A percentile compares a stretch with the other conserved stretches of the same genome.
Evolutionary conservation across 495 filamentous ascomycete genomes (phyloP).

Genomic region (Talaromyces nanjingensis): DNA sequence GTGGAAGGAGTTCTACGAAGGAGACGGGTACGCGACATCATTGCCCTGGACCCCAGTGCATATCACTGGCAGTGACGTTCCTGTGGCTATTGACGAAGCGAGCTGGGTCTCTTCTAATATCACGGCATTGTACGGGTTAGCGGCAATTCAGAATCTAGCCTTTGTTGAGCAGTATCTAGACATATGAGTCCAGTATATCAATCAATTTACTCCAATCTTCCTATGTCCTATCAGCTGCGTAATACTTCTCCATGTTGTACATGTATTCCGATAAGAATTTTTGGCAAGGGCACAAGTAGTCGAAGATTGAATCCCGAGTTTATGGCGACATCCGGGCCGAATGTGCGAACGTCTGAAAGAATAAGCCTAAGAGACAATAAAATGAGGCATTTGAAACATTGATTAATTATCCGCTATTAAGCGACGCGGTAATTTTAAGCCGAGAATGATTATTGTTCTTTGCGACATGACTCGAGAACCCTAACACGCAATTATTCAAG

Average conservation of each 20-base stretch:
- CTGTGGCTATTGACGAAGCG: slow-evolving; percentile 33
- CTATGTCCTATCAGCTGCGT: too few species aligned
- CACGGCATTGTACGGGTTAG: slow-evolving; percentile 35
- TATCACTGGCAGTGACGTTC: slow-evolving; percentile 26
- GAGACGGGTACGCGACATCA: slow-evolving; percentile 27
- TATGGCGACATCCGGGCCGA: not conserved
- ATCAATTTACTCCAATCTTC: not conserved
- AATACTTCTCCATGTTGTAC: too few species aligned
- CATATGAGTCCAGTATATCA: not conserved
- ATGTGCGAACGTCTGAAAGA: too few species aligned
- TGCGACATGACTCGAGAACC: not conserved
- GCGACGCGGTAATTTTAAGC: not conserved
- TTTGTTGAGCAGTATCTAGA: not conserved
- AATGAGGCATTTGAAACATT: not conserved
- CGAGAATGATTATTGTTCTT: not conserved
- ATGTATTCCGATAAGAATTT: too few species aligned
- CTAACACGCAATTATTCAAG: not conserved
- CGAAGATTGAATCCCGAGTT: not conserved
- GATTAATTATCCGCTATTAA: not conserved
- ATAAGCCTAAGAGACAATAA: not conserved
- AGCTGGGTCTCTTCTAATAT: slow-evolving; percentile 36
- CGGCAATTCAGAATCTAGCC: slow-evolving; percentile 38
- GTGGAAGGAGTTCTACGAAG: slow-evolving; percentile 34
- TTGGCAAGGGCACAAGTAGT: not conserved
- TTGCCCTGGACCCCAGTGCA: slow-evolving; percentile 23